phyloP scores from a whole-genome alignment of 2,329 filamentous ascomycete species.

The Leptographium radiaticola region DNA sequence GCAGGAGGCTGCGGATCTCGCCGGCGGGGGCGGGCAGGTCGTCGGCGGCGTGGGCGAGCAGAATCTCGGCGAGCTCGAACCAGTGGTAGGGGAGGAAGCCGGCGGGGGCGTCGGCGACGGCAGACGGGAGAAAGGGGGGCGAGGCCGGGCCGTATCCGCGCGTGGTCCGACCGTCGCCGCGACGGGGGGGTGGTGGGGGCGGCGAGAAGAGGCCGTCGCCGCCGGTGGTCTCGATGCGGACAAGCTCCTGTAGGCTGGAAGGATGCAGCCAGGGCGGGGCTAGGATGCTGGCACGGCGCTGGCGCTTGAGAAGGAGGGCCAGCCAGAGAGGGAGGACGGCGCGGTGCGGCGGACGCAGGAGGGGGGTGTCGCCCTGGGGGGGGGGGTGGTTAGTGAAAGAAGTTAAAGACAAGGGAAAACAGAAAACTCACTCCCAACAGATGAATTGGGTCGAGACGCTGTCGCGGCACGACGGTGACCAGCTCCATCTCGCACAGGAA shows the following conservation, averaged over 20 bases:
- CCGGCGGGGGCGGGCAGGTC: constrained; percentile 60
- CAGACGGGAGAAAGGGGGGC: constrained; percentile 69
- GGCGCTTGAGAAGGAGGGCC: constrained; percentile 84
- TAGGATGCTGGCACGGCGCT: constrained; percentile 84
- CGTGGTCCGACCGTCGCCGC: constrained; percentile 32
- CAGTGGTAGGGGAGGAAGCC: constrained; percentile 84
- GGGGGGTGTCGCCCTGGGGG: constrained; percentile 59
- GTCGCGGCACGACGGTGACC: constrained; percentile 82
- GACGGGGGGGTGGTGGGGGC: constrained; percentile 52
- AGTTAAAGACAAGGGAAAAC: not conserved
- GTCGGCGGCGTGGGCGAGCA: constrained; percentile 74
- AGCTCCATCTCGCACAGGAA: constrained; percentile 97
- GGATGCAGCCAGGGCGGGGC: constrained; percentile 81
- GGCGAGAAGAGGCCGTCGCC: constrained; percentile 51
- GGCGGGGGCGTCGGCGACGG: constrained; percentile 54
- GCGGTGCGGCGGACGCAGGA: constrained; percentile 69
- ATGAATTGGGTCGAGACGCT: constrained; percentile 73
- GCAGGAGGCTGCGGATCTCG: constrained; percentile 58
- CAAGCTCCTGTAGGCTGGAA: constrained; percentile 60
- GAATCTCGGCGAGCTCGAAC: constrained; percentile 78
- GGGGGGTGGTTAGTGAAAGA: constrained; percentile 12
- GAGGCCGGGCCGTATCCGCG: constrained; percentile 9
- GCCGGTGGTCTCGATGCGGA: constrained; percentile 58
- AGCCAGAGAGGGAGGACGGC: constrained; percentile 82
- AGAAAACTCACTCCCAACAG: constrained; percentile 62